Percentiles rank a stretch among this genome's conserved stretches.
These are phyloP conservation scores for Lactuca saligna DNA, from an alignment of 129 eudicot genomes.

Conservation along the genomic window DNA sequence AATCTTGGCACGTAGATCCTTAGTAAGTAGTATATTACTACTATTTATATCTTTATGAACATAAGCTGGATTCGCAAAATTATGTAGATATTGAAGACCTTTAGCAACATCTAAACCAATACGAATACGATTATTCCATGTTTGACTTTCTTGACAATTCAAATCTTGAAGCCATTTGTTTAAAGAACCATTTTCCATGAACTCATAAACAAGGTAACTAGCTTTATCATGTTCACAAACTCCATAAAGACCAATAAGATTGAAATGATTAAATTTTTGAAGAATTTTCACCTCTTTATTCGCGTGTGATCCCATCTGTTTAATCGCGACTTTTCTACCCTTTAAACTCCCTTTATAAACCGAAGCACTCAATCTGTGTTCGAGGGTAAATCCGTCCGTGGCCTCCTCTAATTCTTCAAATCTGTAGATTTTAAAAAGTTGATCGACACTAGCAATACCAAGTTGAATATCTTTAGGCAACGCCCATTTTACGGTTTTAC, in stretches of 20 bases:
- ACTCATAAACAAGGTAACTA: conserved; percentile 68
- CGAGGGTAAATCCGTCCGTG: conserved; percentile 51
- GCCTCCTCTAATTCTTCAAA: conserved; percentile 55
- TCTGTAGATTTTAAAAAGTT: conserved; percentile 39
- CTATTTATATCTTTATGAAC: conserved; percentile 69
- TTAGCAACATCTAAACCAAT: conserved; percentile 68
- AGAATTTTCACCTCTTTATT: conserved; percentile 56
- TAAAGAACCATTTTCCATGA: conserved; percentile 59
- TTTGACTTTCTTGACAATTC: conserved; percentile 21
- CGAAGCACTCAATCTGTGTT: conserved; percentile 41
- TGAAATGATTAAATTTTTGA: conserved; percentile 57
- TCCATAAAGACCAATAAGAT: conserved; percentile 63
- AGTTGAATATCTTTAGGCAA: conserved; percentile 44
- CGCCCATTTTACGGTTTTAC: conserved; percentile 16
- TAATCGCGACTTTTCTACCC: conserved; percentile 43
- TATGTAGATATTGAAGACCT: conserved; percentile 71
- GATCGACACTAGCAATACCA: conserved; percentile 47
- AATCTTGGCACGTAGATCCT: conserved; percentile 63
- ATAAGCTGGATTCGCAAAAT: conserved; percentile 64
- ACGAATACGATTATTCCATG: conserved; percentile 54
- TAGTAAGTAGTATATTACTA: conserved; percentile 51
- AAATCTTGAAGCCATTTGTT: conserved; percentile 49
- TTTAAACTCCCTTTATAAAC: conserved; percentile 55
- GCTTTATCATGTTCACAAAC: conserved; percentile 50
- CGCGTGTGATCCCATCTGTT: conserved; percentile 50